Base-by-base conservation (phyloP, 768 basidiomycete genomes). In the Bullera alba region DNA sequence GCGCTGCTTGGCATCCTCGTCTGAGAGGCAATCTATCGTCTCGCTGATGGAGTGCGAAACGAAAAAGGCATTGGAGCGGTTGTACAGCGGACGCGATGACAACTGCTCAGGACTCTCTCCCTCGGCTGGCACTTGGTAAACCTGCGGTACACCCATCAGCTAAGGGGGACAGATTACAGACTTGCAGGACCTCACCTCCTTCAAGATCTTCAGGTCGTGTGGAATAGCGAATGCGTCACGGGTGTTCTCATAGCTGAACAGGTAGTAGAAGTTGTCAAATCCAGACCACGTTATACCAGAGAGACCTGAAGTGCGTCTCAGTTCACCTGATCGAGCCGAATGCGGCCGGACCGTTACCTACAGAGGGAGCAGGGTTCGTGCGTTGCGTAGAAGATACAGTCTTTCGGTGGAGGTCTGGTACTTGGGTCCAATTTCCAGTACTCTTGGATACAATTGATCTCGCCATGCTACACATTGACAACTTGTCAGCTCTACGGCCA, bases 321-420 rank as follows among this genome's bases (percentile, higher is more conserved):
- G 38, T 35, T n/a, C 10, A 22, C 21, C 15, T 41, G 38, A 41
- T 41, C 19, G 38, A 41, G 7, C n/a, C 32, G 32, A 35, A 35
- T 35, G n/a, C n/a, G 34, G 34, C n/a, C 34, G n/a, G 29, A 30
- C 14, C 8, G 8, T 8, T 1, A 58, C 62, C 29, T 23, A 63
- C 64, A 69, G 14, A 66, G 50, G 0, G 56, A 58, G 49, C 67
- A 69, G 10, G 67, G 67, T 45, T 69, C 67, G 46, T 69, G 67
- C 4, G 67, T 66, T 1, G 61, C 54, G 46, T 60, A 60, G 48
- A 69, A 69, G 46, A 69, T 37, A 46, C 58, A 61, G 41, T 61
- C 57, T 46, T 54, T 54, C 1, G 60, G 44, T 4, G 32, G 28
- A 2, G 67, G 67, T 16, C 64, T 38, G 1, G 23, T 4, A 3